Conservation (phyloP, 495 filamentous ascomycete species). For the Aspergillus bertholletiae region DNA sequence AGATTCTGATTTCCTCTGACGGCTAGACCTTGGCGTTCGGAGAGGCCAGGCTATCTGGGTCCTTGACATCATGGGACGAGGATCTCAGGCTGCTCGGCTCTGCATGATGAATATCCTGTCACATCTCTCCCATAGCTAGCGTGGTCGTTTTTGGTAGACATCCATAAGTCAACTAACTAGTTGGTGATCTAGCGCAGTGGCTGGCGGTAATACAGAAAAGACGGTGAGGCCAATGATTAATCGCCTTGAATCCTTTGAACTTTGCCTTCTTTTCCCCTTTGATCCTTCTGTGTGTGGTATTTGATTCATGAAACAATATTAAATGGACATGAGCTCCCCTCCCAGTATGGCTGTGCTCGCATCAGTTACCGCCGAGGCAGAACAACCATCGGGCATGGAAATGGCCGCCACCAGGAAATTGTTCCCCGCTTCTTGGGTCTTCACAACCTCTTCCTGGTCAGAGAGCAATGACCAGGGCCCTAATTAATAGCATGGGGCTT, state of each 20-base stretch:
- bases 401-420: not conserved
- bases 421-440: constrained; percentile 11
- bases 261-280: not conserved
- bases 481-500: not conserved
- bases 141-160: not conserved
- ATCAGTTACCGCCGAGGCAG: constrained; percentile 4
- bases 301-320: not conserved
- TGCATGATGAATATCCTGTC: constrained; percentile 18
- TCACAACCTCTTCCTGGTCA: constrained; percentile 4
- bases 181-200: not conserved
- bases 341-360: not conserved
- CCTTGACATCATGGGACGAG: constrained; percentile 2
- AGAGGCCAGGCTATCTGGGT: not conserved
- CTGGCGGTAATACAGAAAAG: constrained; percentile 2
- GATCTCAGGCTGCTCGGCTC: constrained; percentile 11
- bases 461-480: not conserved
- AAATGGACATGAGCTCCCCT: not conserved
- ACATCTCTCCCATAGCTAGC: constrained; percentile 7
- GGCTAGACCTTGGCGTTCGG: constrained; percentile 4
- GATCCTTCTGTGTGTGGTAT: not conserved
- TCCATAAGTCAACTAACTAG: not conserved
- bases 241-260: not conserved
- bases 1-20: not conserved
- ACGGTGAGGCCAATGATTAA: constrained; percentile 7
- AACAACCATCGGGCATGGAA: not conserved